Evolutionary conservation across 2,329 filamentous ascomycete species (phyloP), one percentile per base, ranked within the genome.

Genomic region (Fusarium xyrophilum): DNA sequence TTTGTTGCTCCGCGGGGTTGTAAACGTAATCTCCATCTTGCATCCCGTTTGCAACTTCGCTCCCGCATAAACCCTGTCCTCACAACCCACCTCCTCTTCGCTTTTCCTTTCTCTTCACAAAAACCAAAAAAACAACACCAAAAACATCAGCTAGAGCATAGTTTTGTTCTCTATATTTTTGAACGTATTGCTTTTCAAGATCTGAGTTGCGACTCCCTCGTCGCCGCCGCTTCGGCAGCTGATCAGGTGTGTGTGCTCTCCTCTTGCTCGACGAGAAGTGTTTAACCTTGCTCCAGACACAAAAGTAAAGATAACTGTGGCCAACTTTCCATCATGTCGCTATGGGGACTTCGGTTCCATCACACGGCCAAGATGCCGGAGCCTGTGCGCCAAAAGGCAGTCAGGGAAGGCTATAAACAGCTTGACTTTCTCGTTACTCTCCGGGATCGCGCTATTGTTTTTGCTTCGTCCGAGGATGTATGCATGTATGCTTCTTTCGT

Each of bases 321-420:
- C n/a, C n/a, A n/a, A n/a, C n/a, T 6, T 12, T 12, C 2, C 46
- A 38, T 25, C 17, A 46, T 42, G 44, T 32, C 50, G n/a, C 17
- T 40, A 21, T 68, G 64, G 59, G 38, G 19, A 5, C 35, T 25
- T 9, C 19, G 25, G 10, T 19, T 60, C 11, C 32, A 43, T 5
- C 36, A 68, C 11, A 68, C 65, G 10, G 48, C 54, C 28, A 68
- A 68, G 50, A 7, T 68, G 28, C 13, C 54, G 2, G 32, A 7
- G 0, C 8, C n/a, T 7, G 14, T 23, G 10, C 54, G 64, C 12
- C 3, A 28, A 0, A 11, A 50, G 0, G 19, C 46, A 0, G 35
- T 40, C 1, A 19, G 11, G 2, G 17, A n/a, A 0, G 61, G 27
- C 0, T 4, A 32, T 7, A 6, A 28, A 12, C 23, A 28, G 11